These are phyloP conservation scores for Neurospora sp. DNA, from an alignment of 495 filamentous ascomycete genomes.

Conservation along the genomic window DNA sequence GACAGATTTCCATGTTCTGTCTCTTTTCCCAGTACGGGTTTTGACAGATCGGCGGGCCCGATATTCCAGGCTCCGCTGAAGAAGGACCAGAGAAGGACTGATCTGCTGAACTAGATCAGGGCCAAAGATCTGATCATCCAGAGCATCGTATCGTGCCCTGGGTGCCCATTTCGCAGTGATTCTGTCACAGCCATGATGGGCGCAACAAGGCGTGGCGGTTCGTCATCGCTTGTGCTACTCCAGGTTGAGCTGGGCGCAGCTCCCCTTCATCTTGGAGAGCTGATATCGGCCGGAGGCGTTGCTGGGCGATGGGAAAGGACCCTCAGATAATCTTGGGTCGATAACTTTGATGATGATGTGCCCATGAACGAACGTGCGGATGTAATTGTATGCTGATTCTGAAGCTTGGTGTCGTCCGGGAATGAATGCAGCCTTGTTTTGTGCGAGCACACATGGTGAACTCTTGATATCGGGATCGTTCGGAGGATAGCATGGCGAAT, in stretches of 20 bases:
- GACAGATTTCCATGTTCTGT: not conserved
- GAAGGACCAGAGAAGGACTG: not conserved
- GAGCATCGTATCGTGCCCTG: not conserved
- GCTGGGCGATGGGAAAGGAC: not conserved
- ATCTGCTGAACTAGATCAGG: not conserved
- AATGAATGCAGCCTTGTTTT: not conserved
- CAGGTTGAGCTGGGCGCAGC: not conserved
- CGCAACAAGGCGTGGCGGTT: not conserved
- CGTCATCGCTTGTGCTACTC: slow-evolving; percentile 7
- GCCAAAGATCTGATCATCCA: not conserved
- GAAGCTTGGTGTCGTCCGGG: not conserved
- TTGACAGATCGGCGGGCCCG: not conserved
- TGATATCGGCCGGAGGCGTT: not conserved
- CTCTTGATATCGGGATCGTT: not conserved
- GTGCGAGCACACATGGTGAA: not conserved
- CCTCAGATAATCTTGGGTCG: not conserved
- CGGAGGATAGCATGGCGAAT: not conserved
- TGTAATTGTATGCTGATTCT: not conserved
- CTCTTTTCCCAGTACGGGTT: not conserved
- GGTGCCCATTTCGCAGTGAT: not conserved
- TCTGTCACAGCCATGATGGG: not conserved
- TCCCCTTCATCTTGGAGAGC: not conserved
- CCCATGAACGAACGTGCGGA: not conserved
- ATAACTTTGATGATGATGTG: not conserved
- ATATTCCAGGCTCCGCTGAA: not conserved